Evolutionary conservation across 2,329 filamentous ascomycete genomes (phyloP).

Genomic region (Elsinoe perseae): DNA sequence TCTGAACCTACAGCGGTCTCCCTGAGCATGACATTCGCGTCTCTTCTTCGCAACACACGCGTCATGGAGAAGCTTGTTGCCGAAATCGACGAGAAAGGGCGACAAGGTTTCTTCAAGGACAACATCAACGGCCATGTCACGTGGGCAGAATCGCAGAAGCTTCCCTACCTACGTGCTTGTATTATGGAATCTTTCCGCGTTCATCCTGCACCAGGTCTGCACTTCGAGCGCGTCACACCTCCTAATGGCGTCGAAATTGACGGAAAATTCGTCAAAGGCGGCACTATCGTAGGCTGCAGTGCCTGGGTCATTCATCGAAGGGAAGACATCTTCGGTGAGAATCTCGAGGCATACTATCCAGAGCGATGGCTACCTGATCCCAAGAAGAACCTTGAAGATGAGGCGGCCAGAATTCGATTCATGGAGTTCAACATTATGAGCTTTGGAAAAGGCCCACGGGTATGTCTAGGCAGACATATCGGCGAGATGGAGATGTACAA

Average conservation of each 20-base stretch:
- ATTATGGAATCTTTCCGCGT: neutral
- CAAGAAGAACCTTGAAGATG: conserved; percentile 32
- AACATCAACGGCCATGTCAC: conserved; percentile 3
- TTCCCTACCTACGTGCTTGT: conserved; percentile 2
- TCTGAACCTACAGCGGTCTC: conserved; percentile 1
- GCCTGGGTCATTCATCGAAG: conserved; percentile 18
- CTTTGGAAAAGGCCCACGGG: conserved; percentile 45
- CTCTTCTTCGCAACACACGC: neutral
- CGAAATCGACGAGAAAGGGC: neutral
- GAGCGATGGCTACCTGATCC: conserved; percentile 20
- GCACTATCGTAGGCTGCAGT: conserved; percentile 16
- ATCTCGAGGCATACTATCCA: conserved; percentile 25
- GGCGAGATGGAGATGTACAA: conserved; percentile 49
- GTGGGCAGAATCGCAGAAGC: neutral
- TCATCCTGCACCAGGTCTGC: neutral
- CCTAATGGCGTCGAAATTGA: neutral
- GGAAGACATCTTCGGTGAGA: conserved; percentile 18
- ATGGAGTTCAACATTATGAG: conserved; percentile 5
- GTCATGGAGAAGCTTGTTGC: neutral
- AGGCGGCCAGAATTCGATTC: conserved; percentile 22
- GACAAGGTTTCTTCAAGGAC: neutral
- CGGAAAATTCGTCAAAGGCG: conserved; percentile 21
- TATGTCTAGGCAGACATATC: conserved; percentile 45
- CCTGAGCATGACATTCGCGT: neutral
- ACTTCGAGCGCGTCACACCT: neutral